Percentiles rank a stretch among this genome's conserved stretches.
Evolutionary conservation across 192 early-diverging fungal genomes (phyloP).

Genomic region (Linnemannia zychae): DNA sequence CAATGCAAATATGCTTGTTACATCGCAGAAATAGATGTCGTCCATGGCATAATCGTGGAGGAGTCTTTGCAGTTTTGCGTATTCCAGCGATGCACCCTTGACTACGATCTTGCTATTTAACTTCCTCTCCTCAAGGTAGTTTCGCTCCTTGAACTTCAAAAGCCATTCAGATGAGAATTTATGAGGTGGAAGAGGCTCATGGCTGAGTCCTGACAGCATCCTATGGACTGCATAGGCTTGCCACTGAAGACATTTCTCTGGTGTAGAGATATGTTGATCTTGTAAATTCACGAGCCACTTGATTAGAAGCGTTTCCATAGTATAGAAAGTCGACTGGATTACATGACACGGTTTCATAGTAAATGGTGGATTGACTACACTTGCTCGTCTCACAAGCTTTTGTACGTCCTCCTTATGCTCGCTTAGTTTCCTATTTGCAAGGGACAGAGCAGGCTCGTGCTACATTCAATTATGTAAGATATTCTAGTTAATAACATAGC

Average conservation of each 20-base stretch:
- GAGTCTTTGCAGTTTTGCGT: not conserved
- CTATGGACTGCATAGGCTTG: conserved; percentile 18
- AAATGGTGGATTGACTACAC: no score
- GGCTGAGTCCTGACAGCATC: conserved; percentile 18
- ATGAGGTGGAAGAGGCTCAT: conserved; percentile 7
- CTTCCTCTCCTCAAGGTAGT: not conserved
- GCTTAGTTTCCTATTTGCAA: no score
- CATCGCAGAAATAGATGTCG: conserved; percentile 20
- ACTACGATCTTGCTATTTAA: not conserved
- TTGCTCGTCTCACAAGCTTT: no score
- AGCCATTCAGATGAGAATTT: conserved; percentile 9
- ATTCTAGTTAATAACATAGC: no score
- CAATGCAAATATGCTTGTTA: conserved; percentile 19
- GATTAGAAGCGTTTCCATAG: no score
- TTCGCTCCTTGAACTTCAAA: not conserved
- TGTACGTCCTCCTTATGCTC: no score
- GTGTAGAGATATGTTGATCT: no score
- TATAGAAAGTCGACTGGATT: no score
- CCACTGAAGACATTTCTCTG: not conserved
- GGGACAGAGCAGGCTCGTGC: no score
- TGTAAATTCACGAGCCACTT: no score
- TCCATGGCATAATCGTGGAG: conserved; percentile 2
- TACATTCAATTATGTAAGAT: no score
- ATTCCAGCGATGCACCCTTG: not conserved
- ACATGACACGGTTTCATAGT: no score